Evolutionary conservation across 1,284 basidiomycete species (phyloP).

Genomic region (Golubevia pallescens): DNA sequence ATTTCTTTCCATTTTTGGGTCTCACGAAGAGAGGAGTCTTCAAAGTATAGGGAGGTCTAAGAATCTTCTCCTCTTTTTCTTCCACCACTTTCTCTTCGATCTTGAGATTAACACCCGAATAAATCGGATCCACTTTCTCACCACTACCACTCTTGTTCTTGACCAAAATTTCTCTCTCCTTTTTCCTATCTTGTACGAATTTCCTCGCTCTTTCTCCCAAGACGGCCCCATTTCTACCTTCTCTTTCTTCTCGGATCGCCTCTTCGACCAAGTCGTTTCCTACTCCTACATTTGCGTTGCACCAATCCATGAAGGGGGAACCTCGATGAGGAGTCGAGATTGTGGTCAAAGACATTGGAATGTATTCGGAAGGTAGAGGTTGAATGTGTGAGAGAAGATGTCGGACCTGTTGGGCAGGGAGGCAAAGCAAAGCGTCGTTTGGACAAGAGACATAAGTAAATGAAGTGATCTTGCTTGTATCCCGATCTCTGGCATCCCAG

Average conservation of each 20-base stretch:
- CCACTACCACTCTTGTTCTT: not conserved
- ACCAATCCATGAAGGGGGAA: slow-evolving; percentile 99
- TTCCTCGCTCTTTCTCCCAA: slow-evolving; percentile 6
- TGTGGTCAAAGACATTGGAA: slow-evolving; percentile 73
- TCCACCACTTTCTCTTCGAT: no score
- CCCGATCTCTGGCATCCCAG: slow-evolving; percentile 46
- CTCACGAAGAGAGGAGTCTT: slow-evolving; percentile 52
- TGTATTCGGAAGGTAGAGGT: slow-evolving; percentile 44
- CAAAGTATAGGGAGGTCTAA: slow-evolving; percentile 43
- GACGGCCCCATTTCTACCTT: not conserved
- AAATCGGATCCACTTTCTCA: not conserved
- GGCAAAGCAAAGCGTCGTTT: not conserved
- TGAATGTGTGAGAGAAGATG: slow-evolving; percentile 49
- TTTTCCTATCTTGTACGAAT: slow-evolving; percentile 30
- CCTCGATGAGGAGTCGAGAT: slow-evolving; percentile 94
- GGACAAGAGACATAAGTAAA: not conserved
- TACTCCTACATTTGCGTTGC: slow-evolving; percentile 67
- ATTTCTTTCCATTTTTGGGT: slow-evolving; percentile 16
- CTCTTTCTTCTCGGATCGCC: slow-evolving; percentile 3
- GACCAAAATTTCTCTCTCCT: not conserved
- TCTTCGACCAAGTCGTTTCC: slow-evolving; percentile 56
- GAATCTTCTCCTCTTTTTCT: slow-evolving; percentile 11
- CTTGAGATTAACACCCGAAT: no score
- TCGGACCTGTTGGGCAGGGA: slow-evolving; percentile 8
- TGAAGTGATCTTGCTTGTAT: not conserved